Conservation (phyloP, 352 stramenopile genomes). For the Globisporangium irregulare region DNA sequence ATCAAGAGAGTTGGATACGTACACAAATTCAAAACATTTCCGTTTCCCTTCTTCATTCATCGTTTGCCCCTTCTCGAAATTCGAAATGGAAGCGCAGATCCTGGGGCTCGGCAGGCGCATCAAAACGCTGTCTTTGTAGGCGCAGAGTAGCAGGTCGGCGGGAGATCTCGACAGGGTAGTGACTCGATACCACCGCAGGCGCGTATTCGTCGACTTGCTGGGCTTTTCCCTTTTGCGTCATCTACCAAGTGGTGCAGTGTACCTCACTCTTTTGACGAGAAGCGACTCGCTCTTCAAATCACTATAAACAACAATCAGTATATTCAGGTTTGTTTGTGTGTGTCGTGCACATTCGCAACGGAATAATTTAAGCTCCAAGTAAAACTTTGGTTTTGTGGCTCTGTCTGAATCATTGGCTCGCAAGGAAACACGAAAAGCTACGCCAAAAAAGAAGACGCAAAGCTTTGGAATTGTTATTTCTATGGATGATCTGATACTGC, state of each 20-base stretch:
- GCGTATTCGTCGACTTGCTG: background rate
- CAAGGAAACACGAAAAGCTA: too few species aligned
- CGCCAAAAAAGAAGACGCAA: too few species aligned
- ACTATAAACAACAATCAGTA: too few species aligned
- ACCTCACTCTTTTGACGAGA: background rate
- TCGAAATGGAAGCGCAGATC: background rate
- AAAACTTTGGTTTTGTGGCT: background rate
- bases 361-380: background rate
- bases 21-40: background rate
- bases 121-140: background rate
- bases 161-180: background rate
- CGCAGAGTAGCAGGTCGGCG: background rate
- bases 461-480: too few species aligned
- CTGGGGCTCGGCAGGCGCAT: background rate
- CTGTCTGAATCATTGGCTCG: too few species aligned
- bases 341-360: too few species aligned
- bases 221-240: background rate
- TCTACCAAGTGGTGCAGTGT: background rate
- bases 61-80: background rate
- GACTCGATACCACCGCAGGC: background rate
- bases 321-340: too few species aligned
- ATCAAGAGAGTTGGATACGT: background rate
- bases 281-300: too few species aligned
- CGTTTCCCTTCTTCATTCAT: background rate
- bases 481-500: too few species aligned